Evolutionary conservation across 1,139 yeast genomes (phyloP).

Genomic region (Yamadazyma atlantica): DNA sequence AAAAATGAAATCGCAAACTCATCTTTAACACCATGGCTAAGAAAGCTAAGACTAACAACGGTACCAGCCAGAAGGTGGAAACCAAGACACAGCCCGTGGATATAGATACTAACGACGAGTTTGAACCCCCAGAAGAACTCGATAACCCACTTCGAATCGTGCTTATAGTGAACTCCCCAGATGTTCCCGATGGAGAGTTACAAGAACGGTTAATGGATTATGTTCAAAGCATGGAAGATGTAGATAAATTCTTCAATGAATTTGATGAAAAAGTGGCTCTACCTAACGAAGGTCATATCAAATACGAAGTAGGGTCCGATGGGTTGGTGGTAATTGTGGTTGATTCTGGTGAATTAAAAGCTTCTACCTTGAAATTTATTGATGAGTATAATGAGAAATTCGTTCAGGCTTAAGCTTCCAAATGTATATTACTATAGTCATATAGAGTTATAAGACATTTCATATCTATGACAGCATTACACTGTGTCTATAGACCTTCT

Average conservation of each 20-base stretch:
- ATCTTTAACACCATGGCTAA: conserved; percentile 10
- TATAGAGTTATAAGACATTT: no score
- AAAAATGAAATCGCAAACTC: no score
- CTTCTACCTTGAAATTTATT: conserved; percentile 34
- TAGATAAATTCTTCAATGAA: conserved; percentile 60
- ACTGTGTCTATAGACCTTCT: no score
- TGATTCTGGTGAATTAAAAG: conserved; percentile 31
- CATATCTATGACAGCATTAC: no score
- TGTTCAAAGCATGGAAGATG: conserved; percentile 46
- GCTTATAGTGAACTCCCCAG: conserved; percentile 39
- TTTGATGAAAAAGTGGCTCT: conserved; percentile 62
- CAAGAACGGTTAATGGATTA: conserved; percentile 50
- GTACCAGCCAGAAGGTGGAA: conserved; percentile 11
- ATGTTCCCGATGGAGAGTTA: conserved; percentile 39
- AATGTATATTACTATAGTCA: not conserved
- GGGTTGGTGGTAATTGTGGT: conserved; percentile 65
- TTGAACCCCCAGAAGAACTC: conserved; percentile 29
- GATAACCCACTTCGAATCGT: conserved; percentile 46
- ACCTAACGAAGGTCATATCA: conserved; percentile 66
- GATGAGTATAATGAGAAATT: conserved; percentile 28
- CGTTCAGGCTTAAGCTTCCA: not conserved
- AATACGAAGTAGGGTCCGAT: conserved; percentile 72
- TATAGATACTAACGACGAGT: conserved; percentile 8
- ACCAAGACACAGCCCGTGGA: conserved; percentile 8
- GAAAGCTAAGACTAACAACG: conserved; percentile 22